Evolutionary conservation across 805 yeast species (phyloP), one percentile per base, ranked within the genome.

Genomic region (Komagataella phaffii): DNA sequence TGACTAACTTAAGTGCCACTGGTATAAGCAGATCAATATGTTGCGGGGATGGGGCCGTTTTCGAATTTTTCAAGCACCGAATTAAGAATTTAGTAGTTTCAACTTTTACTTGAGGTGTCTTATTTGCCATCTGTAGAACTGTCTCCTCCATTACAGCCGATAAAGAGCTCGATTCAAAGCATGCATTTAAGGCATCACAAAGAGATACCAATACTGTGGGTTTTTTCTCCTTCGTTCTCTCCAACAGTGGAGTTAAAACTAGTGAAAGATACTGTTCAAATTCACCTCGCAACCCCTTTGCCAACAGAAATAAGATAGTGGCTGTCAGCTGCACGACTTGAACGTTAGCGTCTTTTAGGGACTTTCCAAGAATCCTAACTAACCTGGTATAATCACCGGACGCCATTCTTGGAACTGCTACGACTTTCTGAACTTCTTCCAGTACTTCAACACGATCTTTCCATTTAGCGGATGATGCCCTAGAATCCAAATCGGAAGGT

Each of bases 201-300:
- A 91, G 69, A 0, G 93, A 84, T 21, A 83, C 89, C 2, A 85
- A 70, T 0, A 88, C 93, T 3, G 83, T 70, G 23, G 77, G 82
- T 60, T 91, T 91, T 70, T 86, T 89, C 63, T 93, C 99, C 61
- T 88, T 90, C 12, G 87, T 78, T 58, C 97, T 75, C 57, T 88
- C 96, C 46, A 93, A 65, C 53, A 86, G 64, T 0, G 93, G 82
- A 2, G 68, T 65, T 23, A 88, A 68, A 1, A 87, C 74, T 1
- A 73, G 58, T 0, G 70, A 53, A 47, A 71, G 75, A 62, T 85
- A 84, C 54, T 70, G 75, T 19, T 69, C 73, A 60, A 87, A 88
- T 4, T 68, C 70, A 1, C 63, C 57, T 52, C 81, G 72, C 48
- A 93, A 69, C 1, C 95, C 96, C 30, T 73, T 73, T 1, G 88